Conservation (phyloP, 1,284 basidiomycete genomes). For the Ganoderma meredithae region DNA sequence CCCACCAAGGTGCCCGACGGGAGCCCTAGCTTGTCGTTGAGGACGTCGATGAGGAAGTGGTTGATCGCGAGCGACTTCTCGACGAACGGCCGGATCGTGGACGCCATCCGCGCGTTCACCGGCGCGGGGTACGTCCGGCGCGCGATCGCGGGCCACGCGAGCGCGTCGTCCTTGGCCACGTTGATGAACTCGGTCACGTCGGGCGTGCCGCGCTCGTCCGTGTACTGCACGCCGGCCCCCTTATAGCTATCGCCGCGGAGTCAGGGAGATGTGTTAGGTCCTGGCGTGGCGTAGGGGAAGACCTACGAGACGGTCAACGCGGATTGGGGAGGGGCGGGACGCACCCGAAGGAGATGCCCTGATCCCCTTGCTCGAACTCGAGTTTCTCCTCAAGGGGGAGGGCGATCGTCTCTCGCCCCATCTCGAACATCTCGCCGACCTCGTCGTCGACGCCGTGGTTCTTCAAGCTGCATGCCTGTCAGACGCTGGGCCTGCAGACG, state of each 20-base stretch:
- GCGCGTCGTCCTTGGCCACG: conserved; percentile 42
- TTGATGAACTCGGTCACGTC: conserved; percentile 46
- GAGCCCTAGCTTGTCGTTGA: conserved; percentile 44
- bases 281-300: not conserved
- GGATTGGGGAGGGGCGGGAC: not conserved
- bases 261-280: not conserved
- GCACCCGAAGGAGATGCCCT: conserved; percentile 44
- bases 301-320: not conserved
- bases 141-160: conserved; percentile 35
- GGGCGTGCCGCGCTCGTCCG: conserved; percentile 43
- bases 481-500: not conserved
- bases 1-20: conserved; percentile 39
- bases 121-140: conserved; percentile 41
- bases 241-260: conserved; percentile 40
- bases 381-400: conserved; percentile 16
- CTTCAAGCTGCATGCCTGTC: conserved; percentile 33
- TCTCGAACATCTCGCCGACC: conserved; percentile 42
- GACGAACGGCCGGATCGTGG: conserved; percentile 39
- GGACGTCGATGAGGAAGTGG: conserved; percentile 39
- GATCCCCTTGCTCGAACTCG: conserved; percentile 45
- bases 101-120: conserved; percentile 39
- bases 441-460: conserved; percentile 42
- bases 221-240: conserved; percentile 43
- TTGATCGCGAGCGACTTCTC: conserved; percentile 42
- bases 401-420: conserved; percentile 39